Evolutionary conservation across 2,329 filamentous ascomycete species (phyloP).

Genomic region (Chlorencoelia australis): DNA sequence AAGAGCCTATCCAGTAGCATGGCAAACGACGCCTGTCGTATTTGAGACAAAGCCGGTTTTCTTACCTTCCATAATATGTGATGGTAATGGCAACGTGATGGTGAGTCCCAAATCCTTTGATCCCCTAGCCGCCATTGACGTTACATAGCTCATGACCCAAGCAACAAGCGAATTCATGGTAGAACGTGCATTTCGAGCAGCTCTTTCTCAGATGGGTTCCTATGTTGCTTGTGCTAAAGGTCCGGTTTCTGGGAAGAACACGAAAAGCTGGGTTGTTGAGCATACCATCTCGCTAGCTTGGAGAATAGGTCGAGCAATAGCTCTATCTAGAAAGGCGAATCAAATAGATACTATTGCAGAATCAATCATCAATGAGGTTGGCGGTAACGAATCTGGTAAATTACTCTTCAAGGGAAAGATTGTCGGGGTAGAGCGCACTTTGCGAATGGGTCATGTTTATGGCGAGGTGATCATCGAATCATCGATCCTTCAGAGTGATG

Average conservation of each 20-base stretch:
- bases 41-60: conserved; percentile 37
- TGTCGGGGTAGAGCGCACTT: conserved; percentile 43
- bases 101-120: conserved; percentile 11
- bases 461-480: conserved; percentile 45
- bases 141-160: conserved; percentile 36
- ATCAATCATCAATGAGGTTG: conserved; percentile 46
- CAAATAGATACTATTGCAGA: conserved; percentile 45
- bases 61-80: conserved; percentile 37
- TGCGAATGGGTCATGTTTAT: conserved; percentile 47
- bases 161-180: conserved; percentile 33
- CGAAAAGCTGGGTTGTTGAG: conserved; percentile 40
- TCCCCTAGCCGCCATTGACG: too few species aligned
- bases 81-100: conserved; percentile 42
- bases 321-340: conserved; percentile 37
- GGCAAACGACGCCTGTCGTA: conserved; percentile 45
- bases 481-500: conserved; percentile 25
- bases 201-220: too few species aligned
- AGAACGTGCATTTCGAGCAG: too few species aligned
- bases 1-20: conserved; percentile 42
- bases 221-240: conserved; percentile 39
- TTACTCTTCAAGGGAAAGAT: conserved; percentile 57
- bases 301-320: conserved; percentile 48
- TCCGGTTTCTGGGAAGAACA: conserved; percentile 39
- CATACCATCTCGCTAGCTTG: conserved; percentile 35
- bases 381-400: conserved; percentile 40